Conservation (phyloP, 2,329 filamentous ascomycete genomes). For the Ophiostoma angusticollis region DNA sequence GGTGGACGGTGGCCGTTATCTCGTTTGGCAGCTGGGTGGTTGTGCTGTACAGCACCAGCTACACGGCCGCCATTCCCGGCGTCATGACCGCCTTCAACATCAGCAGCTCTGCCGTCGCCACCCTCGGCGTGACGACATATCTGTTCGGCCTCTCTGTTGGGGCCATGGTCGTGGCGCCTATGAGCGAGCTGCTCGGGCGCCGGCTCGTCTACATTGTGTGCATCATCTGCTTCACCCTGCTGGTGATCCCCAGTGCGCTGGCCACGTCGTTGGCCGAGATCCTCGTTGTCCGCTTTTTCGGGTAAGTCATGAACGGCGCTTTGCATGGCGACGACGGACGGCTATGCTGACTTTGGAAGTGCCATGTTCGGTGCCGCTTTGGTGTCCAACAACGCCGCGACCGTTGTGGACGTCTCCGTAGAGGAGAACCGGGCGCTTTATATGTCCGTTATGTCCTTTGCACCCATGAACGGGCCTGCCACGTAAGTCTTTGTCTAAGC, state of each 20-base stretch:
- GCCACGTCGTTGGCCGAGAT: constrained; percentile 51
- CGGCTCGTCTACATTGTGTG: constrained; percentile 52
- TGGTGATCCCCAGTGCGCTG: constrained; percentile 58
- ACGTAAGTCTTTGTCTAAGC: constrained; percentile 17
- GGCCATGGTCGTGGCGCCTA: constrained; percentile 57
- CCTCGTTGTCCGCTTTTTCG: constrained; percentile 57
- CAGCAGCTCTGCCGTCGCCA: constrained; percentile 38
- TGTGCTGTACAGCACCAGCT: constrained; percentile 61
- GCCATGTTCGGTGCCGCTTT: constrained; percentile 47
- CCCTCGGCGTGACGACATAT: constrained; percentile 63
- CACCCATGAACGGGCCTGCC: constrained; percentile 64
- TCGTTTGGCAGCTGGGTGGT: constrained; percentile 31
- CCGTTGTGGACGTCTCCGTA: constrained; percentile 68
- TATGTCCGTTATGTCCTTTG: constrained; percentile 72
- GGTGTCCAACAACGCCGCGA: constrained; percentile 73
- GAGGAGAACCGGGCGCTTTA: constrained; percentile 71
- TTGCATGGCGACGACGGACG: no score
- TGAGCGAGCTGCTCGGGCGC: constrained; percentile 55
- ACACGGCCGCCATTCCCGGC: constrained; percentile 55
- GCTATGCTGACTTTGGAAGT: no score
- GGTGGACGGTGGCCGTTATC: constrained; percentile 27
- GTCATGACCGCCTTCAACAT: constrained; percentile 53
- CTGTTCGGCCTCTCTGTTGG: constrained; percentile 58
- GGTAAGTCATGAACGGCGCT: constrained; percentile 31
- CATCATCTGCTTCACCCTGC: constrained; percentile 46